A percentile compares a stretch with the other conserved stretches of the same genome.
Evolutionary conservation across 2,329 filamentous ascomycete species (phyloP).

Genomic region (Elsinoe arachidis): DNA sequence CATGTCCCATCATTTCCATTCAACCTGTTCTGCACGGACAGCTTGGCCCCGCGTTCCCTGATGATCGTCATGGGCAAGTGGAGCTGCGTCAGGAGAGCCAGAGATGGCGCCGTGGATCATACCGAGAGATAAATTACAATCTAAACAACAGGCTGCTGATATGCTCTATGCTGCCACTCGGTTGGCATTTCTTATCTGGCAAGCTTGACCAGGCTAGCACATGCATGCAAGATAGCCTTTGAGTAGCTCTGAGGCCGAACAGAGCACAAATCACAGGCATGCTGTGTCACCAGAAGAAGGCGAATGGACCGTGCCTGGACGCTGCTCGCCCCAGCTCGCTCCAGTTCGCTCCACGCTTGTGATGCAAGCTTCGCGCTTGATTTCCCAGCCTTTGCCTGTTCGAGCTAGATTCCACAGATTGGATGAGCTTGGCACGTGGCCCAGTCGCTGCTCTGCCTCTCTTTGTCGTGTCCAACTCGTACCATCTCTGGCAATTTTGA

Average conservation of each 20-base stretch:
- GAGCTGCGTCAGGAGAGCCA: constrained; percentile 1
- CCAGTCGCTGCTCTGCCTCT: background rate
- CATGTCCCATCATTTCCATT: background rate
- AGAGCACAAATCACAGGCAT: background rate
- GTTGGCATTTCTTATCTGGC: background rate
- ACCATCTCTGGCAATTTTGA: background rate
- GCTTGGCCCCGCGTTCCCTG: background rate
- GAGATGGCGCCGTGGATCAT: constrained; percentile 2
- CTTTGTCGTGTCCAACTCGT: background rate
- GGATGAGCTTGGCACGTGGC: background rate
- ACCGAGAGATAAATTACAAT: constrained; percentile 4
- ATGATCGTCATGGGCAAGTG: background rate
- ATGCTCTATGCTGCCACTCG: no score
- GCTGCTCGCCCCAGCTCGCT: background rate
- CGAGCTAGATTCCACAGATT: background rate
- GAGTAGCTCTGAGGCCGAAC: background rate
- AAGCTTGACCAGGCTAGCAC: background rate
- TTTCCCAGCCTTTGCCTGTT: background rate
- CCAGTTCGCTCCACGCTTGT: background rate
- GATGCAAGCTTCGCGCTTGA: background rate
- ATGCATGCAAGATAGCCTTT: background rate
- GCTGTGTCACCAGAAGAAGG: background rate
- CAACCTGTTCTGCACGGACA: background rate
- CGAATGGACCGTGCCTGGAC: constrained; percentile 1
- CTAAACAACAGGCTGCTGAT: background rate